phyloP scores from a whole-genome alignment of 2,329 filamentous ascomycete genomes.

The Tolypocladium ovalisporum region DNA sequence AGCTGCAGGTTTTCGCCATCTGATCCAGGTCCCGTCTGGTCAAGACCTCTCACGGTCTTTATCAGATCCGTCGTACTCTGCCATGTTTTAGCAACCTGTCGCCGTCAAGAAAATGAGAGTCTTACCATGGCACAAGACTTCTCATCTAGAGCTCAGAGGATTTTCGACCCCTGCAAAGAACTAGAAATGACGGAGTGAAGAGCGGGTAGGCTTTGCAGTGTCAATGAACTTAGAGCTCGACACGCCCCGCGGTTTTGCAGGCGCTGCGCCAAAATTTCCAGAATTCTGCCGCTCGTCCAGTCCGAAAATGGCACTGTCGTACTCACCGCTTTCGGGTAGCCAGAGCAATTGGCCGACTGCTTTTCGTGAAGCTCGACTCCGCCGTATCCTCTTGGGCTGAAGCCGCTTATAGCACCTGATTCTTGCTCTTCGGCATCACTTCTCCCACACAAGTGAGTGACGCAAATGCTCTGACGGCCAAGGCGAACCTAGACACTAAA shows the following conservation, averaged over 20 bases:
- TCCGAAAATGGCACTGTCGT: constrained; percentile 8
- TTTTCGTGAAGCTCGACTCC: constrained; percentile 27
- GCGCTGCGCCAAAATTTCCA: constrained; percentile 26
- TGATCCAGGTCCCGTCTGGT: constrained; percentile 35
- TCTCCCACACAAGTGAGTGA: constrained; percentile 1
- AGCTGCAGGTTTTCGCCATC: constrained; percentile 34
- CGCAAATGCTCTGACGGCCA: background rate
- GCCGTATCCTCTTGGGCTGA: constrained; percentile 13
- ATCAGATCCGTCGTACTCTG: constrained; percentile 31
- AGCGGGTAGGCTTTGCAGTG: background rate
- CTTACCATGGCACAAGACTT: background rate
- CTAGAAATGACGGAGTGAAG: constrained; percentile 1
- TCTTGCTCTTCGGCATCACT: constrained; percentile 5
- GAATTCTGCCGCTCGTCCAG: constrained; percentile 31
- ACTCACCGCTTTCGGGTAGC: constrained; percentile 33
- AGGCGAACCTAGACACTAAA: background rate
- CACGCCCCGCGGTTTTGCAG: background rate
- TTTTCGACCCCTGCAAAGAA: background rate
- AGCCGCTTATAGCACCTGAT: constrained; percentile 19
- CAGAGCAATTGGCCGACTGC: constrained; percentile 23
- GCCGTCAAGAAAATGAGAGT: background rate
- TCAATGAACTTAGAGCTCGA: background rate
- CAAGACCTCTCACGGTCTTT: constrained; percentile 42
- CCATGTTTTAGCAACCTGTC: constrained; percentile 6
- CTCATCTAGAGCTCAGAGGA: background rate